Conservation (phyloP, 177 flowering plant species). For the Tripterygium wilfordii region DNA sequence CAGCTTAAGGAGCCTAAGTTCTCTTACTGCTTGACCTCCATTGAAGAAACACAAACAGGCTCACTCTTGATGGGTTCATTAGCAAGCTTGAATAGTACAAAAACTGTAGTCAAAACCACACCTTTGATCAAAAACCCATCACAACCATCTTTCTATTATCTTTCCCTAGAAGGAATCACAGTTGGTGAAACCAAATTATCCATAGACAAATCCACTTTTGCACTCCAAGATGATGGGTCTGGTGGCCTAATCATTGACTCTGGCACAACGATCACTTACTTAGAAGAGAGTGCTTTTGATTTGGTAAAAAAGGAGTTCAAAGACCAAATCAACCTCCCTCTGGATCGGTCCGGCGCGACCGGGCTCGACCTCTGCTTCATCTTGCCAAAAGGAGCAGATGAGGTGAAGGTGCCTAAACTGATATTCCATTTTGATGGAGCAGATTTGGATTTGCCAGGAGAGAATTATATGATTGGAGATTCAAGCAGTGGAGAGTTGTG, state of each 20-base stretch:
- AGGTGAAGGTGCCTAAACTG: slow-evolving; percentile 54
- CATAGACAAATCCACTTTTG: slow-evolving; percentile 55
- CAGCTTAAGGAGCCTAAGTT: slow-evolving; percentile 65
- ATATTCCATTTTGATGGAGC: slow-evolving; percentile 63
- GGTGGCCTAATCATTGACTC: slow-evolving; percentile 91
- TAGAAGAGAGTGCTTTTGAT: slow-evolving; percentile 47
- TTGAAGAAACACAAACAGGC: slow-evolving; percentile 46
- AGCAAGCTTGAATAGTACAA: slow-evolving; percentile 17
- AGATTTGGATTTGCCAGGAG: slow-evolving; percentile 66
- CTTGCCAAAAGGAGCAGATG: slow-evolving; percentile 21
- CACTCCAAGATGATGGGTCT: slow-evolving; percentile 44
- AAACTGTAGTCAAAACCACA: slow-evolving; percentile 26
- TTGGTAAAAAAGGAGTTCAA: slow-evolving; percentile 51
- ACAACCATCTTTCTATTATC: slow-evolving; percentile 73
- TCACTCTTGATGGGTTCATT: slow-evolving; percentile 60
- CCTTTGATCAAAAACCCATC: slow-evolving; percentile 51
- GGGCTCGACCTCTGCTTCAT: slow-evolving; percentile 83
- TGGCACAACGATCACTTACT: slow-evolving; percentile 81
- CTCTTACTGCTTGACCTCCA: slow-evolving; percentile 73
- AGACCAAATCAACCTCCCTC: slow-evolving; percentile 37
- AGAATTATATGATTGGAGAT: slow-evolving; percentile 73
- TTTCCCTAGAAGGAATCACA: slow-evolving; percentile 67
- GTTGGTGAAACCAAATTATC: slow-evolving; percentile 58
- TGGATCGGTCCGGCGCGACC: slow-evolving; percentile 26
- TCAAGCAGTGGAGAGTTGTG: slow-evolving; percentile 51